These are phyloP conservation scores for Trichoderma afroharzianum DNA, from an alignment of 2,329 filamentous ascomycete species.

Conservation along the genomic window DNA sequence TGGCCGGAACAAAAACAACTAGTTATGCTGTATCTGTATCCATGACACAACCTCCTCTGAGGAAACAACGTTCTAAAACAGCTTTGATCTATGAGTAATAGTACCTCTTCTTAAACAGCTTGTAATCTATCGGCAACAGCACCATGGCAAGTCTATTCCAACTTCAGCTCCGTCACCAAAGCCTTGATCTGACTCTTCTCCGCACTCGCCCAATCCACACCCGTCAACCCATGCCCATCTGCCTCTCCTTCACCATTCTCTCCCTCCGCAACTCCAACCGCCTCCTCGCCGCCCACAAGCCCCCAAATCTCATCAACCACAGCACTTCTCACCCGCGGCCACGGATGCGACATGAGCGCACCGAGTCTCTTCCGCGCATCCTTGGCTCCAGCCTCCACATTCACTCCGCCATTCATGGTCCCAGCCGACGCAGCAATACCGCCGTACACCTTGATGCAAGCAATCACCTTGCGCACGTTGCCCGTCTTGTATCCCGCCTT, in stretches of 20 bases:
- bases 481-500: constrained; percentile 79
- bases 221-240: constrained; percentile 39
- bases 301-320: constrained; percentile 61
- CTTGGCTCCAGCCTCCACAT: constrained; percentile 35
- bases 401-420: constrained; percentile 35
- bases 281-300: constrained; percentile 32
- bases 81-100: too few species aligned
- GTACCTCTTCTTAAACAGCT: too few species aligned
- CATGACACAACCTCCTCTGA: not conserved
- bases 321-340: constrained; percentile 64
- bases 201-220: constrained; percentile 57
- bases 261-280: not conserved
- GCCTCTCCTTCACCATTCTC: constrained; percentile 20
- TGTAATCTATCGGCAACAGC: not conserved
- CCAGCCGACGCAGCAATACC: constrained; percentile 51
- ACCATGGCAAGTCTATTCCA: constrained; percentile 26
- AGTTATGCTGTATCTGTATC: not conserved
- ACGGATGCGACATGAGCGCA: constrained; percentile 74
- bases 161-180: constrained; percentile 41
- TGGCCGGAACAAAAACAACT: not conserved
- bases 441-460: constrained; percentile 76
- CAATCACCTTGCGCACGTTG: constrained; percentile 76
- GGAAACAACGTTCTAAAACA: too few species aligned
- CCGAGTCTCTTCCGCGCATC: constrained; percentile 65
- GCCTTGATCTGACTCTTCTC: constrained; percentile 43